A percentile compares a stretch with the other conserved stretches of the same genome.
Conservation (phyloP, 2,329 filamentous ascomycete species). For the Aureobasidium sp. region DNA sequence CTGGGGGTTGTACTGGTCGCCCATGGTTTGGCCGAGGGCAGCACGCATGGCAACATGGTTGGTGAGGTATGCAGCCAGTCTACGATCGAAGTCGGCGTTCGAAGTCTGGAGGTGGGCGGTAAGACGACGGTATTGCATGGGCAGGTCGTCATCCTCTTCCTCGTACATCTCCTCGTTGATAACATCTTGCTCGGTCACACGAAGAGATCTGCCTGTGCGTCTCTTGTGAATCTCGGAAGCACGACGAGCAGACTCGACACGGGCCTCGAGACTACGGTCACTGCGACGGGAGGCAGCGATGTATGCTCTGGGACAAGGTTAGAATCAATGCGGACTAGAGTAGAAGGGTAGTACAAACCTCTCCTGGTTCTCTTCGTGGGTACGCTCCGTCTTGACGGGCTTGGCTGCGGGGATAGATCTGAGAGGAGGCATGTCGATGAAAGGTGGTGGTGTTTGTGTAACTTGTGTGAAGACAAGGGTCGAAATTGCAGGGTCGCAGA, state of each 20-base stretch:
- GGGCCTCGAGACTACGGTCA: slow-evolving; percentile 78
- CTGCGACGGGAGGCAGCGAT: slow-evolving; percentile 83
- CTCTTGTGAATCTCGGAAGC: slow-evolving; percentile 89
- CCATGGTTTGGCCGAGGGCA: slow-evolving; percentile 39
- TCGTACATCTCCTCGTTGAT: slow-evolving; percentile 93
- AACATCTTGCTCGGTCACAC: slow-evolving; percentile 79
- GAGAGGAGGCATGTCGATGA: slow-evolving; percentile 25
- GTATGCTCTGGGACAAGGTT: slow-evolving; percentile 56
- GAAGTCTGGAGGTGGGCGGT: slow-evolving; percentile 54
- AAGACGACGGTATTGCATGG: slow-evolving; percentile 56
- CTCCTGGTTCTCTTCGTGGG: slow-evolving; percentile 75
- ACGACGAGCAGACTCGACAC: slow-evolving; percentile 76
- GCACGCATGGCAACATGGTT: slow-evolving; percentile 50
- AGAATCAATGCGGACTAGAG: neutral
- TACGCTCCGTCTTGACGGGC: slow-evolving; percentile 59
- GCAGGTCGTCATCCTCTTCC: slow-evolving; percentile 78
- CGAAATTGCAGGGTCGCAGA: neutral
- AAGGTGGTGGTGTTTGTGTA: neutral
- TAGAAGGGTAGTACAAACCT: slow-evolving; percentile 34
- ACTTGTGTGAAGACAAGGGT: neutral
- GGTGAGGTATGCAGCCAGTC: slow-evolving; percentile 51
- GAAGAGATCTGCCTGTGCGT: slow-evolving; percentile 72
- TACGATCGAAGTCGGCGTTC: slow-evolving; percentile 53
- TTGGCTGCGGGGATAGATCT: slow-evolving; percentile 33
- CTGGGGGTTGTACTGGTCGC: slow-evolving; percentile 31